Evolutionary conservation across 2,329 filamentous ascomycete genomes (phyloP).

Genomic region (Thermochaetoides dissita): DNA sequence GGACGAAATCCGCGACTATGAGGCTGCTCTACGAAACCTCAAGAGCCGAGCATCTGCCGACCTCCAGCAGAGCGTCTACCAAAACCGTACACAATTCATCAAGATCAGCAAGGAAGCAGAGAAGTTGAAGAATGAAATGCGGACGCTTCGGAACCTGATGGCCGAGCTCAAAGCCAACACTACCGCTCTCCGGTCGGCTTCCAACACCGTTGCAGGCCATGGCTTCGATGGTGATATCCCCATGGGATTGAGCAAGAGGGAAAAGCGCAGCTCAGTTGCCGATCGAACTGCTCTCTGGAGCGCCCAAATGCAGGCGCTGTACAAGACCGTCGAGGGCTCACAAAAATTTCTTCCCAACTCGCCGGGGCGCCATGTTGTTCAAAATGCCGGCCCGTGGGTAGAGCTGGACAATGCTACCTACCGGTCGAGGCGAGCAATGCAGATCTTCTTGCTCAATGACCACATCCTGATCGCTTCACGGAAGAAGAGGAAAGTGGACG

Average conservation of each 20-base stretch:
- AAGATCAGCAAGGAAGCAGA: slow-evolving; percentile 99
- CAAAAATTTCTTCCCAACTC: slow-evolving; percentile 91
- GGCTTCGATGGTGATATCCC: slow-evolving; percentile 38
- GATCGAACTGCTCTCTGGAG: slow-evolving; percentile 55
- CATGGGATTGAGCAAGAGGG: slow-evolving; percentile 47
- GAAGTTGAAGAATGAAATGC: slow-evolving; percentile 93
- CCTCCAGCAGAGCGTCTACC: slow-evolving; percentile 87
- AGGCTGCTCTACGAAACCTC: slow-evolving; percentile 59
- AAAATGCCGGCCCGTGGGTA: slow-evolving; percentile 88
- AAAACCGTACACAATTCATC: slow-evolving; percentile 96
- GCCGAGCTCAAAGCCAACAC: slow-evolving; percentile 76
- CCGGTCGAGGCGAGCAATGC: slow-evolving; percentile 78
- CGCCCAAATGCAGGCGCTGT: slow-evolving; percentile 65
- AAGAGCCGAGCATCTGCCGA: slow-evolving; percentile 69
- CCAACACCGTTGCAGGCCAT: slow-evolving; percentile 34
- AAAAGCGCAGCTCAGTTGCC: slow-evolving; percentile 80
- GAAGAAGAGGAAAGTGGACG: slow-evolving; percentile 80
- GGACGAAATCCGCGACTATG: slow-evolving; percentile 71
- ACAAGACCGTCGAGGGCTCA: slow-evolving; percentile 94
- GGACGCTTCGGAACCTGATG: slow-evolving; percentile 78
- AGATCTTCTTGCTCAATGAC: slow-evolving; percentile 87
- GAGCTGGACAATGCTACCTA: slow-evolving; percentile 96
- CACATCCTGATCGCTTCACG: slow-evolving; percentile 81
- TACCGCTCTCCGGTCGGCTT: slow-evolving; percentile 47
- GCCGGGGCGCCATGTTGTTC: slow-evolving; percentile 80